Percentiles rank a stretch among this genome's conserved stretches.
phyloP scores from a whole-genome alignment of 2,329 filamentous ascomycete genomes.

The Ascochyta fabae region DNA sequence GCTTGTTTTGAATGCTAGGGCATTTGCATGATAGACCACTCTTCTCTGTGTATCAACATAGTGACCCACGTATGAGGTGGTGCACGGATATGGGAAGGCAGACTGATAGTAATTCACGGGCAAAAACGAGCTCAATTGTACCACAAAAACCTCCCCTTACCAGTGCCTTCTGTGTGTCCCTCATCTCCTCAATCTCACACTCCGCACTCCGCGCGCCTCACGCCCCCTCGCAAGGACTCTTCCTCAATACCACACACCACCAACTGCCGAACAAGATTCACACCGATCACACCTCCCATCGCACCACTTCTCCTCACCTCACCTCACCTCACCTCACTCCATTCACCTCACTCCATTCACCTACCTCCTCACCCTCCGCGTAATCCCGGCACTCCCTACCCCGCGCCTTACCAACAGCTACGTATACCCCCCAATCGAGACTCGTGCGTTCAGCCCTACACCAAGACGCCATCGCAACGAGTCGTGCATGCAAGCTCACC shows the following conservation, averaged over 20 bases:
- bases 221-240: neutral
- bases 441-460: too few species aligned
- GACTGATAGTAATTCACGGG: neutral
- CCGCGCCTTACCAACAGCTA: too few species aligned
- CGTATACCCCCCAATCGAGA: too few species aligned
- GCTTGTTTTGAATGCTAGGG: neutral
- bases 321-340: neutral
- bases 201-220: neutral
- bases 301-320: neutral
- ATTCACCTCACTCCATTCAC: neutral
- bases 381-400: too few species aligned
- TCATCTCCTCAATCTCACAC: neutral
- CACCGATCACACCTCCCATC: neutral
- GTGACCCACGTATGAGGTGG: neutral
- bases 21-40: constrained; percentile 3
- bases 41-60: constrained; percentile 10
- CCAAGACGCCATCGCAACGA: too few species aligned
- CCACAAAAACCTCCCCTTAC: neutral
- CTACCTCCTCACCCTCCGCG: too few species aligned
- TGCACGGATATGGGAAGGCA: neutral
- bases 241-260: neutral
- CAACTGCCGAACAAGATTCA: neutral
- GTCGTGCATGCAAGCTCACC: too few species aligned
- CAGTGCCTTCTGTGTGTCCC: neutral
- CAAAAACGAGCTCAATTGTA: neutral